These are phyloP conservation scores for Venturia carpophila DNA, from an alignment of 2,329 filamentous ascomycete genomes.

Conservation along the genomic window DNA sequence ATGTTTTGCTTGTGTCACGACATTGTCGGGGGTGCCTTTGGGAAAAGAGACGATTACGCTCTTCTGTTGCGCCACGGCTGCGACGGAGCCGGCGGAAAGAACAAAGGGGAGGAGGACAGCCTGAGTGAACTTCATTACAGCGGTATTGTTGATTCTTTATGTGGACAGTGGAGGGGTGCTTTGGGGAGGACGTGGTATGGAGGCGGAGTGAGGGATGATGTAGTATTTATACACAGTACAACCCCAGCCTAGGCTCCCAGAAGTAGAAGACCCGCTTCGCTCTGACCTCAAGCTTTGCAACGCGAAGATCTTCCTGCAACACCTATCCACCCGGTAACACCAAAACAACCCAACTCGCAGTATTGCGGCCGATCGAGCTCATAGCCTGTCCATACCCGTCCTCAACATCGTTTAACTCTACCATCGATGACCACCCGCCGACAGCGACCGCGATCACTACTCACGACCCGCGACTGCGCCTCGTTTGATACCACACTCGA, in stretches of 20 bases:
- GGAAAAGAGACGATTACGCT: constrained; percentile 74
- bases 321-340: not conserved
- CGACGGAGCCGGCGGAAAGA: constrained; percentile 50
- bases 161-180: not conserved
- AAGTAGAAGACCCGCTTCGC: too few species aligned
- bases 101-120: constrained; percentile 48
- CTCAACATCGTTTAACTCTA: not conserved
- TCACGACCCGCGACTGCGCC: not conserved
- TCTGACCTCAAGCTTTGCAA: not conserved
- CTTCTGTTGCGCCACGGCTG: constrained; percentile 57
- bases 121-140: constrained; percentile 50
- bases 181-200: not conserved
- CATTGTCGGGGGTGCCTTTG: constrained; percentile 55
- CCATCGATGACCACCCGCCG: not conserved
- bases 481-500: constrained; percentile 7
- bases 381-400: not conserved
- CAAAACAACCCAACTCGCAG: not conserved
- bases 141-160: constrained; percentile 5
- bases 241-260: not conserved
- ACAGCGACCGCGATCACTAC: not conserved
- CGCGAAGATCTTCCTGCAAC: constrained; percentile 2
- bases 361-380: not conserved
- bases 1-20: constrained; percentile 64
- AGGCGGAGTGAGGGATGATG: not conserved
- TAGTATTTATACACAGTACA: not conserved